Evolutionary conservation across 805 yeast genomes (phyloP).

Genomic region (Saturnispora hagleri): DNA sequence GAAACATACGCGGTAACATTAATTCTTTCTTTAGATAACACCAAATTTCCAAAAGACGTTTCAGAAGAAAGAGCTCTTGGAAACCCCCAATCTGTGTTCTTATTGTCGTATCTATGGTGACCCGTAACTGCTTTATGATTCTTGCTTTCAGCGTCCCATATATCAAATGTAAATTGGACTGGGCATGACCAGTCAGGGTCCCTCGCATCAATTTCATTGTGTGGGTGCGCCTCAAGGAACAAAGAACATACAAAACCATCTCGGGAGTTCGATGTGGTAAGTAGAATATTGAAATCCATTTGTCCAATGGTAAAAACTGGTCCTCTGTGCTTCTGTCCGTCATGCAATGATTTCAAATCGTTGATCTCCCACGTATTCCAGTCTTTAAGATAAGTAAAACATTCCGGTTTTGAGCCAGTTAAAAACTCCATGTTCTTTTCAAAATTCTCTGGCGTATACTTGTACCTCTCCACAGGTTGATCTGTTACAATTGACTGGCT

Average conservation of each 20-base stretch:
- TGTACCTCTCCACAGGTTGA: not conserved
- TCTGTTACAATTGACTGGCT: slow-evolving; percentile 14
- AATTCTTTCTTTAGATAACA: slow-evolving; percentile 42
- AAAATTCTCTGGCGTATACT: slow-evolving; percentile 5
- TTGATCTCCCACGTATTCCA: slow-evolving; percentile 33
- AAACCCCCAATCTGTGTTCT: slow-evolving; percentile 95
- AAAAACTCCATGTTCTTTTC: slow-evolving; percentile 15
- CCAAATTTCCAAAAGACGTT: slow-evolving; percentile 26
- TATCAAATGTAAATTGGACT: slow-evolving; percentile 78
- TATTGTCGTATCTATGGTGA: slow-evolving; percentile 65
- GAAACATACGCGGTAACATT: slow-evolving; percentile 72
- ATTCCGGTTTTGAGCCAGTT: slow-evolving; percentile 23
- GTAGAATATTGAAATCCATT: slow-evolving; percentile 47
- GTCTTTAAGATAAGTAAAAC: slow-evolving; percentile 26
- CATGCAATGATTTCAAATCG: slow-evolving; percentile 23
- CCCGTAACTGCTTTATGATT: slow-evolving; percentile 55
- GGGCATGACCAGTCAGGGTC: slow-evolving; percentile 70
- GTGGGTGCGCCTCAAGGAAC: slow-evolving; percentile 69
- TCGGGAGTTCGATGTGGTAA: slow-evolving; percentile 69
- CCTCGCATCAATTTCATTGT: slow-evolving; percentile 19
- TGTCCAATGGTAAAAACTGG: slow-evolving; percentile 50
- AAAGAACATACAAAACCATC: slow-evolving; percentile 52
- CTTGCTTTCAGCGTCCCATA: slow-evolving; percentile 70
- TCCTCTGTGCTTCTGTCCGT: slow-evolving; percentile 30
- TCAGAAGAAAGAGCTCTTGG: slow-evolving; percentile 59